Evolutionary conservation across 2,329 filamentous ascomycete genomes (phyloP).

Genomic region (Triangularia verruculosa): DNA sequence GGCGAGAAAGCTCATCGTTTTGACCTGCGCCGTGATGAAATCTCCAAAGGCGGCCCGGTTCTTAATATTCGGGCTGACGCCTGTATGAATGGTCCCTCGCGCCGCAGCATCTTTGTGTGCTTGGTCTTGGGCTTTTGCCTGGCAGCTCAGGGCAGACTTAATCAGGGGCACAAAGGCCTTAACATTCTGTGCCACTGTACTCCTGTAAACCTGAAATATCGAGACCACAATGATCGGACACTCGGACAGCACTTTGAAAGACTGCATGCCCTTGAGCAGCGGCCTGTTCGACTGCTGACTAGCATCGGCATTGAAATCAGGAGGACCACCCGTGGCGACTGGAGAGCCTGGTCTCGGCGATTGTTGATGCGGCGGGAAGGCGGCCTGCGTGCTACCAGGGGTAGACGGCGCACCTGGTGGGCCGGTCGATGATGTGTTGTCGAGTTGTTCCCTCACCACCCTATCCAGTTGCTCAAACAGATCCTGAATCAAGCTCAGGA

Average conservation of each 20-base stretch:
- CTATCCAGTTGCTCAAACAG: conserved; percentile 94
- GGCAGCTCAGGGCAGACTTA: conserved; percentile 80
- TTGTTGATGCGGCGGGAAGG: conserved; percentile 58
- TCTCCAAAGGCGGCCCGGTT: conserved; percentile 94
- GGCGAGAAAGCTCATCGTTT: conserved; percentile 98
- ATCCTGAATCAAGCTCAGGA: conserved; percentile 88
- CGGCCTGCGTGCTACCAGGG: conserved; percentile 61
- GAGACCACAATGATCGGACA: conserved; percentile 99
- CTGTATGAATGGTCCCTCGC: conserved; percentile 80
- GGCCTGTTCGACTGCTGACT: conserved; percentile 77
- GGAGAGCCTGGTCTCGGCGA: conserved; percentile 89
- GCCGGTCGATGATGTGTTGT: conserved; percentile 62
- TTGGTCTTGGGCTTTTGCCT: conserved; percentile 89
- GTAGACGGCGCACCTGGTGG: conserved; percentile 61
- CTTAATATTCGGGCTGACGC: conserved; percentile 89
- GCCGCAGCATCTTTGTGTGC: conserved; percentile 82
- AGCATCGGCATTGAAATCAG: conserved; percentile 77
- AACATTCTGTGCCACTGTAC: conserved; percentile 77
- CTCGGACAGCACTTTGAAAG: conserved; percentile 96
- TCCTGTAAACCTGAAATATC: conserved; percentile 89
- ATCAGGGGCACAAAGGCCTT: conserved; percentile 91
- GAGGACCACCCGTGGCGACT: conserved; percentile 62
- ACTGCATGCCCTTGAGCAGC: conserved; percentile 91
- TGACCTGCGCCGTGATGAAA: conserved; percentile 96
- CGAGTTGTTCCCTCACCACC: conserved; percentile 92